phyloP scores from a whole-genome alignment of 108 stramenopile genomes.

The Pseudonitzschia delicatissima region DNA sequence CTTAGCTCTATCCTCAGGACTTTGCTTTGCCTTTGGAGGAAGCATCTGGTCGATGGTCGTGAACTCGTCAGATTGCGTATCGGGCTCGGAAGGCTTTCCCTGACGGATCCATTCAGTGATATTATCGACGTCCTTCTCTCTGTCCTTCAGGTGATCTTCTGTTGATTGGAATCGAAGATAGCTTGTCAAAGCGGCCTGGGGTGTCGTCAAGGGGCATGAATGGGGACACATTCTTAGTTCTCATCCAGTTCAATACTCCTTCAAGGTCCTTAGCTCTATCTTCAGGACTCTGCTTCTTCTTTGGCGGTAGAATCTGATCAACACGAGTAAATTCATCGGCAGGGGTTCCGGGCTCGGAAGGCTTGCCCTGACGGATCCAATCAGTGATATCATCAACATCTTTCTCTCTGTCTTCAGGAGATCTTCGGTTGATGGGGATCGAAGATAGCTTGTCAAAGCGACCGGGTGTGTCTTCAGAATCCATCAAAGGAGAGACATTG shows the following conservation, averaged over 20 bases:
- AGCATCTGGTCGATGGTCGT: conserved; percentile 23
- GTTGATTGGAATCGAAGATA: conserved; percentile 17
- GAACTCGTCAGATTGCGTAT: conserved; percentile 15
- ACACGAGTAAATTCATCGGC: neutral
- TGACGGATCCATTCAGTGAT: conserved; percentile 35
- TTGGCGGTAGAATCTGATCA: conserved; percentile 27
- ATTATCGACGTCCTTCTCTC: conserved; percentile 29
- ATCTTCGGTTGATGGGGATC: conserved; percentile 3
- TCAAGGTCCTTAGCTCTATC: conserved; percentile 25
- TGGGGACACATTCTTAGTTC: conserved; percentile 2
- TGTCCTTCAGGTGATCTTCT: conserved; percentile 22
- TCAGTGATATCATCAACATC: conserved; percentile 19
- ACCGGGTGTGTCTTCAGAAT: neutral
- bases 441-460: conserved; percentile 13
- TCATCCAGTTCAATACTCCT: conserved; percentile 28
- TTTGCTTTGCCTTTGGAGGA: conserved; percentile 16
- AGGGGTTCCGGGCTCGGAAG: conserved; percentile 8
- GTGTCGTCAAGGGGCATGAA: neutral
- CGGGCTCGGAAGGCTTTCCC: conserved; percentile 18
- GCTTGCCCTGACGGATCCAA: conserved; percentile 9
- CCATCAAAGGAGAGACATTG: neutral
- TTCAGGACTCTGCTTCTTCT: conserved; percentile 18
- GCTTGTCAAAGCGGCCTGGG: neutral
- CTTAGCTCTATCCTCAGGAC: conserved; percentile 14
- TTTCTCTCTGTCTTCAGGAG: conserved; percentile 11